phyloP scores from a whole-genome alignment of 768 basidiomycete species.

The Leucosporidium yakuticum region DNA sequence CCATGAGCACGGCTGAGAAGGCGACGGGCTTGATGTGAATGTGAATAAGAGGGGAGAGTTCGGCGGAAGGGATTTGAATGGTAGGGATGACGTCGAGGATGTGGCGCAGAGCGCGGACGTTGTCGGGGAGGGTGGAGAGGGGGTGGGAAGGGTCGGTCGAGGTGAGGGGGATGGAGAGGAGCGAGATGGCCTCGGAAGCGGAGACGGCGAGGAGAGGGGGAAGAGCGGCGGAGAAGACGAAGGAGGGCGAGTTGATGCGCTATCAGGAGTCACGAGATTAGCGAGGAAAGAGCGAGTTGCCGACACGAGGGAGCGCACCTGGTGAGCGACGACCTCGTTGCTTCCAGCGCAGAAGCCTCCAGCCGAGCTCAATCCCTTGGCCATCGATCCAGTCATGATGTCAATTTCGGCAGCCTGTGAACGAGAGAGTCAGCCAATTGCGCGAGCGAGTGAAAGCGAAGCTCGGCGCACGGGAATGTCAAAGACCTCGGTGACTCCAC shows the following conservation, averaged over 20 bases:
- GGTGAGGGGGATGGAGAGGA: conserved; percentile 64
- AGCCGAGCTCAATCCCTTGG: conserved; percentile 69
- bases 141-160: conserved; percentile 43
- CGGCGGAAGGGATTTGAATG: conserved; percentile 78
- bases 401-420: conserved; percentile 77
- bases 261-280: conserved; percentile 40
- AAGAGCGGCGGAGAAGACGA: conserved; percentile 93
- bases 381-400: conserved; percentile 86
- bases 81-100: conserved; percentile 72
- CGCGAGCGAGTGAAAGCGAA: not conserved
- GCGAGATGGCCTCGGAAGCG: conserved; percentile 76
- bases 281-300: too few species aligned
- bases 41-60: conserved; percentile 81
- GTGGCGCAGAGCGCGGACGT: conserved; percentile 67
- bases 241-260: conserved; percentile 92
- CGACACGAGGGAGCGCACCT: conserved; percentile 49
- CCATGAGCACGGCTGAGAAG: conserved; percentile 38
- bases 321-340: conserved; percentile 73
- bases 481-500: conserved; percentile 89
- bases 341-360: conserved; percentile 97
- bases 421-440: not conserved
- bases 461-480: conserved; percentile 68
- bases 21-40: conserved; percentile 54
- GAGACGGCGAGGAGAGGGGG: conserved; percentile 83
- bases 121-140: conserved; percentile 70